Evolutionary conservation across 2,329 filamentous ascomycete species (phyloP).

Genomic region (Bipolaris sorokiniana): DNA sequence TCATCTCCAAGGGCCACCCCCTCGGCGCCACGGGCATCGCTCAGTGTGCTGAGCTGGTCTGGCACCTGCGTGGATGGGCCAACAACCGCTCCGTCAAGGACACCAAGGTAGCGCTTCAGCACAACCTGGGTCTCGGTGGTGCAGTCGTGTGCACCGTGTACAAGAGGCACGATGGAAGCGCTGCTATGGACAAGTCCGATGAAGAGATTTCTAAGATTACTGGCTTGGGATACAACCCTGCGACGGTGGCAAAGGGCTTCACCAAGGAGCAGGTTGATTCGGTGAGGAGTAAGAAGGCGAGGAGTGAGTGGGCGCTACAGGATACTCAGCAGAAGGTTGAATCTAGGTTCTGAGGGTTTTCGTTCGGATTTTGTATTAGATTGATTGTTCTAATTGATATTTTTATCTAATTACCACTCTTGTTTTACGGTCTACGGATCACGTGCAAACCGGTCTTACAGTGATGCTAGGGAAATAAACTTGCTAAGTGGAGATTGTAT

Average conservation of each 20-base stretch:
- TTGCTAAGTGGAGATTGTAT: not conserved
- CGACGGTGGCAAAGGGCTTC: constrained; percentile 86
- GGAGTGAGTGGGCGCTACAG: constrained; percentile 75
- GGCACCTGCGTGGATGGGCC: constrained; percentile 95
- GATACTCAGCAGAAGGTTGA: constrained; percentile 78
- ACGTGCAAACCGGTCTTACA: not conserved
- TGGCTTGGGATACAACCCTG: constrained; percentile 87
- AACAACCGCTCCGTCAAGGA: constrained; percentile 78
- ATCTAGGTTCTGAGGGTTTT: constrained; percentile 63
- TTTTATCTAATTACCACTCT: not conserved
- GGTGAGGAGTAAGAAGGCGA: constrained; percentile 71
- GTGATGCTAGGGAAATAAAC: not conserved
- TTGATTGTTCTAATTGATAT: not conserved
- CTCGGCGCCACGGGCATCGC: constrained; percentile 93
- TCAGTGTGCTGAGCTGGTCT: constrained; percentile 92
- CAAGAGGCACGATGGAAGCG: constrained; percentile 77
- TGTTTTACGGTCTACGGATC: not conserved
- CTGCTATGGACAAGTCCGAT: constrained; percentile 65
- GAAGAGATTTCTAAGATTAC: constrained; percentile 69
- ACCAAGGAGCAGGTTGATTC: constrained; percentile 74
- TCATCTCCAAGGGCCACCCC: constrained; percentile 96
- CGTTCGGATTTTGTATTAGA: not conserved
- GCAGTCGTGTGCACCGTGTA: constrained; percentile 92
- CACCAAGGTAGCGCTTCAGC: constrained; percentile 80
- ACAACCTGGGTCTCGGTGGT: constrained; percentile 91